Base-by-base conservation (phyloP, 2,329 filamentous ascomycete species). In the Trichoderma sp. region DNA sequence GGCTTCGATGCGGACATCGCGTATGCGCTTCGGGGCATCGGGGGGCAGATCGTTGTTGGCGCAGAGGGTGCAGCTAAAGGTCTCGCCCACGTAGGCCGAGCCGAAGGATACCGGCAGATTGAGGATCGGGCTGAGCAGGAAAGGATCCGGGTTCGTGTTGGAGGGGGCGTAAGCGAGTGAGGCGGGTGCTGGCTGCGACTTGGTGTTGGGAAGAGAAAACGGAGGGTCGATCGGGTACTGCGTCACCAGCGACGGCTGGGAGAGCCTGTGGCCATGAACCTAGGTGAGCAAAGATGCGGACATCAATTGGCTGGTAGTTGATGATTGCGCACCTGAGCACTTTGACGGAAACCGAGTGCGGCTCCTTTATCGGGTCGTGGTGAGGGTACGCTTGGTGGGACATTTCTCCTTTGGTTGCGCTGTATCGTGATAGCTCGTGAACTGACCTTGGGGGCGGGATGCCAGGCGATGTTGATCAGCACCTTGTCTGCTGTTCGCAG, bases 81-180 rank as follows among this genome's bases (percentile, higher is more conserved):
- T 92, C 80, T 98, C 93, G 71, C 95, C 95, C 21, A 98, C 94
- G 76, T 97, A 97, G 9, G 94, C 93, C 14, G 92, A 94, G 51
- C 93, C 94, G 76, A 99, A 98, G 0, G 92, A 90, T 17, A 93
- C 89, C 10, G 95, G 94, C 1, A 98, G 88, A 54, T 92, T 95
- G 72, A 98, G 85, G 61, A 88, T 82, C 1, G 86, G 86, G 41
- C 83, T 84, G 68, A 89, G 81, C 66, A 88, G 75, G 74, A 87
- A 87, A 7, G 84, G 82, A 15, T 80, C 76, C 4, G 83, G 79
- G 68, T 85, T 86, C 34, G 82, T 81, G 63, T 74, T 72, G 67
- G 72, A 70, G 62, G 72, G 72, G 30, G 78, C 74, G 75, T 93
- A 94, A 50, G 91, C 90, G 57, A 96, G 83, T 2, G 91, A 92